Conservation (phyloP, 2,329 filamentous ascomycete genomes). For the Davidsoniella eucalypti region DNA sequence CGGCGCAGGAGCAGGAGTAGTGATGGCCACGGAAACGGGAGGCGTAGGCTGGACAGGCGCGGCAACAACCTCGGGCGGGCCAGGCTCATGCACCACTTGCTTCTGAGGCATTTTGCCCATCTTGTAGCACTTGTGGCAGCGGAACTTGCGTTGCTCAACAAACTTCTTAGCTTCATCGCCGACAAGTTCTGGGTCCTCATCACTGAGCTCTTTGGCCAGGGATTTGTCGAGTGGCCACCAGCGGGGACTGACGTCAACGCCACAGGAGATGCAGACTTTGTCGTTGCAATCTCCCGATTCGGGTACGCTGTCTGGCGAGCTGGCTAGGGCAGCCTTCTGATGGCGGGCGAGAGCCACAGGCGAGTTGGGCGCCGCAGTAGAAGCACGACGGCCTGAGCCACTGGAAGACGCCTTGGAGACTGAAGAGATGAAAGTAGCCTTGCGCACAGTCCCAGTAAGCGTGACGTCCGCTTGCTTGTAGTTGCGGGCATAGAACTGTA, state of each 20-base stretch:
- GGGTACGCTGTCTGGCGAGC: conserved; percentile 15
- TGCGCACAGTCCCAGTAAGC: conserved; percentile 80
- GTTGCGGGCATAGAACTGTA: conserved; percentile 74
- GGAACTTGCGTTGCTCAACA: conserved; percentile 43
- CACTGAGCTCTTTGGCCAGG: conserved; percentile 35
- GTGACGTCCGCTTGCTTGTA: conserved; percentile 91
- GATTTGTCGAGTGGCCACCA: conserved; percentile 48
- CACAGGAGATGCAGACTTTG: conserved; percentile 47
- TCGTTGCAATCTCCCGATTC: conserved; percentile 25
- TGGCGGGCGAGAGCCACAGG: conserved; percentile 15
- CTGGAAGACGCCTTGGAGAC: conserved; percentile 22
- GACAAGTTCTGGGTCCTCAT: conserved; percentile 28
- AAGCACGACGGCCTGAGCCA: conserved; percentile 34
- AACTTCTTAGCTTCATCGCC: conserved; percentile 43
- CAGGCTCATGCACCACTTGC: conserved; percentile 13
- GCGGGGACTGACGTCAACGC: conserved; percentile 54
- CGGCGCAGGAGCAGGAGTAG: conserved; percentile 7
- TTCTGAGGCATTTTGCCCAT: conserved; percentile 27
- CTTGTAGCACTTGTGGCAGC: conserved; percentile 62
- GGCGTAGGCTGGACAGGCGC: conserved; percentile 1
- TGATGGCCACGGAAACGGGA: not conserved
- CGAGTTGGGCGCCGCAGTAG: conserved; percentile 26
- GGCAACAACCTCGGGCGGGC: conserved; percentile 16
- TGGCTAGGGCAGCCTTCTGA: not conserved
- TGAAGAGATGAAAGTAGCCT: conserved; percentile 58